Evolutionary conservation across 306 rosid species (phyloP).

Genomic region (Senna tora): DNA sequence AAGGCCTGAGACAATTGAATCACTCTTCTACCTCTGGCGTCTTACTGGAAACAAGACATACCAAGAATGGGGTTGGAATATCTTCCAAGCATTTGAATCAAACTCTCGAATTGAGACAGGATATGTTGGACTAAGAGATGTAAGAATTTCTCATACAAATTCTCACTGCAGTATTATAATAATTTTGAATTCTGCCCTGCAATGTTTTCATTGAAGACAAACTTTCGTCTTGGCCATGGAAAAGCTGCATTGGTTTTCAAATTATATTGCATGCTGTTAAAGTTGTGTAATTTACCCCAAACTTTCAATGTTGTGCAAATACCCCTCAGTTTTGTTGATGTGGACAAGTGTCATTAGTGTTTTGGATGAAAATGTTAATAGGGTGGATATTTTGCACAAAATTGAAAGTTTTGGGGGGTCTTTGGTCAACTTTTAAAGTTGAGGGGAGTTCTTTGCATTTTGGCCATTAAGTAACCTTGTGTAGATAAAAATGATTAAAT

Average conservation of each 20-base stretch:
- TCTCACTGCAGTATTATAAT: background rate
- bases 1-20: constrained; percentile 96
- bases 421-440: no score
- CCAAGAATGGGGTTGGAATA: constrained; percentile 99
- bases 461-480: no score
- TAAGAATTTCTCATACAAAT: constrained; percentile 47
- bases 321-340: no score
- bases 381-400: no score
- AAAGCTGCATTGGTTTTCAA: constrained; percentile 20
- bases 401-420: no score
- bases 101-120: constrained; percentile 85
- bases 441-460: no score
- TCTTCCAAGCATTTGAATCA: constrained; percentile 92
- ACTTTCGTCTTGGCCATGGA: constrained; percentile 32
- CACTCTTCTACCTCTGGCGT: constrained; percentile 94
- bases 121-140: constrained; percentile 96
- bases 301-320: no score
- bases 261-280: background rate
- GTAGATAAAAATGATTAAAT: background rate
- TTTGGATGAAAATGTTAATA: no score
- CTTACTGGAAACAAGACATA: constrained; percentile 90
- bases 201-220: constrained; percentile 28
- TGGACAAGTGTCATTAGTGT: no score
- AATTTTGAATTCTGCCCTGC: constrained; percentile 1
- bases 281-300: no score